These are phyloP conservation scores for Crassisporium funariophilum DNA, from an alignment of 768 basidiomycete genomes.

Conservation along the genomic window DNA sequence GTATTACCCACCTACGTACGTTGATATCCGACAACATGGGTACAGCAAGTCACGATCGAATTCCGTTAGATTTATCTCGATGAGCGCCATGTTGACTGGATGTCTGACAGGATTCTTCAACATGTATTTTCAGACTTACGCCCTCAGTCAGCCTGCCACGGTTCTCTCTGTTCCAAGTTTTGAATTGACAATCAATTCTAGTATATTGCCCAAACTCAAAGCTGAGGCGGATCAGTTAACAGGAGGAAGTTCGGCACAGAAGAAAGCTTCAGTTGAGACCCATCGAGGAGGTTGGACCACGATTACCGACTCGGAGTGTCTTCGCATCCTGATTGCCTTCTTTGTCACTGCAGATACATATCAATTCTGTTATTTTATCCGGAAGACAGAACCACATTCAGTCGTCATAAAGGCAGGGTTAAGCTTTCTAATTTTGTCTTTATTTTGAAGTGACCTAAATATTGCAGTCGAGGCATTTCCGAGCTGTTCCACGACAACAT, in stretches of 20 bases:
- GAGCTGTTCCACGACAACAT: constrained; percentile 26
- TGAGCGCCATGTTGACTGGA: constrained; percentile 87
- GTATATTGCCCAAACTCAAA: constrained; percentile 67
- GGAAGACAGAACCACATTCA: constrained; percentile 80
- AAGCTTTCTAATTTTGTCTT: neutral
- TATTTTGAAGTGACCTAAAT: neutral
- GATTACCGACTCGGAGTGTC: constrained; percentile 6
- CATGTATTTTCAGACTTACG: constrained; percentile 79
- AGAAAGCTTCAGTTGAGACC: constrained; percentile 78
- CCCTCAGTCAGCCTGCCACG: constrained; percentile 51
- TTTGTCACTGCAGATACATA: constrained; percentile 63
- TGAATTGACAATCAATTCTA: constrained; percentile 25
- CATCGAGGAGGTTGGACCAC: constrained; percentile 72
- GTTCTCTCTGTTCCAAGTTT: constrained; percentile 1
- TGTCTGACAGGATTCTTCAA: constrained; percentile 81
- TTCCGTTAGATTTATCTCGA: constrained; percentile 75
- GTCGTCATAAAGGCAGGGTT: constrained; percentile 75
- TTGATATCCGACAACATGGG: constrained; percentile 2
- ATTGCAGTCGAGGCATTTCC: constrained; percentile 41
- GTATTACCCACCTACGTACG: constrained; percentile 81
- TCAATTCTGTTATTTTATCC: constrained; percentile 90
- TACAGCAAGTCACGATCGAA: constrained; percentile 10
- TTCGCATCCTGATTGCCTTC: neutral
- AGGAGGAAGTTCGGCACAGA: constrained; percentile 44
- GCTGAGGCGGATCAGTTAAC: constrained; percentile 53